Conservation (phyloP, 106 monocot genomes). For the Hemerocallis citrina region DNA sequence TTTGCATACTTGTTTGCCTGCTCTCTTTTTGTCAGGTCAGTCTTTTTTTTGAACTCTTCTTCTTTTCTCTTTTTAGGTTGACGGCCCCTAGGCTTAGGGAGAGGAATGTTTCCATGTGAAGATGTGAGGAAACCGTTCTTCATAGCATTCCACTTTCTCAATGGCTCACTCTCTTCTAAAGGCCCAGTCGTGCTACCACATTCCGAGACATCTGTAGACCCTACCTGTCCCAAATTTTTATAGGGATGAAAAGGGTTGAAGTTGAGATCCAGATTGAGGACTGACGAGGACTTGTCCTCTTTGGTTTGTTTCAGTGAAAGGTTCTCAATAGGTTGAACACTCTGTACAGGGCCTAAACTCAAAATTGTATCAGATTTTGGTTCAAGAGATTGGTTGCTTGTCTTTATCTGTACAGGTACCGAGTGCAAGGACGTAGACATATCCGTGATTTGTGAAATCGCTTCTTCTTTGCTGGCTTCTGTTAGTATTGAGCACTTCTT, state of each 20-base stretch:
- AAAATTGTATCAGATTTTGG: conserved; percentile 7
- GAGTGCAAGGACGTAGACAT: conserved; percentile 6
- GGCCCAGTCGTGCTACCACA: conserved; percentile 78
- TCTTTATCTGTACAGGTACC: not conserved
- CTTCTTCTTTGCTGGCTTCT: conserved; percentile 14
- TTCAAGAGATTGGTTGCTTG: conserved; percentile 10
- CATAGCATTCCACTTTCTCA: conserved; percentile 81
- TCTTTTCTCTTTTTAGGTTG: conserved; percentile 44
- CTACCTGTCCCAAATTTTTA: conserved; percentile 43
- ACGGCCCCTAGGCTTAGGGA: conserved; percentile 35
- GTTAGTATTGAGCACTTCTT: conserved; percentile 7
- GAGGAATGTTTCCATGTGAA: conserved; percentile 38
- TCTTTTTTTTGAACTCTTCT: conserved; percentile 45
- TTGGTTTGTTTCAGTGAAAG: not conserved
- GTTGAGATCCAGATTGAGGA: conserved; percentile 28
- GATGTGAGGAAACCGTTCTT: conserved; percentile 86
- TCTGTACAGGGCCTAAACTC: conserved; percentile 7
- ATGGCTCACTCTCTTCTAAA: conserved; percentile 43
- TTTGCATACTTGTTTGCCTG: conserved; percentile 35
- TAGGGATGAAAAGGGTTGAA: conserved; percentile 57
- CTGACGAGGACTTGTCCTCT: not conserved
- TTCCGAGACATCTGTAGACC: conserved; percentile 44
- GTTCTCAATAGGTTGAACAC: not conserved
- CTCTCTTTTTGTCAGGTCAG: conserved; percentile 25
- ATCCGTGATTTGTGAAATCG: conserved; percentile 13